A percentile compares a stretch with the other conserved stretches of the same genome.
Conservation (phyloP, 345 rosid genomes). For the Citrus cavaleriei region DNA sequence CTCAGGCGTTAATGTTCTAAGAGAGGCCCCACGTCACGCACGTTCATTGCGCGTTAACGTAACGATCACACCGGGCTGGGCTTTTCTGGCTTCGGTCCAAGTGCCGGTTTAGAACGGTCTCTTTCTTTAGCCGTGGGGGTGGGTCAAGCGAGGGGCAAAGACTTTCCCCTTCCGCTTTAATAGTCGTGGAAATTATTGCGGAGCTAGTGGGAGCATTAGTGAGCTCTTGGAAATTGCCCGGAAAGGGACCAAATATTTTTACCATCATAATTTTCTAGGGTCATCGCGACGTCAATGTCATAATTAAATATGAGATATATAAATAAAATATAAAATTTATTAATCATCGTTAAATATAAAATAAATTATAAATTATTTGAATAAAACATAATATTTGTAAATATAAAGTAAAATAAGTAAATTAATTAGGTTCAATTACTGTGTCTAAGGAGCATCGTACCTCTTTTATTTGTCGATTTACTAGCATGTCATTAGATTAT, state of each 20-base stretch:
- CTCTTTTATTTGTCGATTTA: too few relatives aligned
- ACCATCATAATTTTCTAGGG: too few relatives aligned
- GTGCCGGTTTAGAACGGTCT: not conserved
- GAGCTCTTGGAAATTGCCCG: not conserved
- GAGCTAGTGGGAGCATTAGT: not conserved
- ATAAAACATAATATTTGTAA: too few relatives aligned
- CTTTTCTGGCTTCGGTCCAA: not conserved
- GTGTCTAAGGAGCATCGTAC: accelerated
- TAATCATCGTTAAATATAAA: accelerated
- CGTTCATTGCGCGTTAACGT: slow-evolving; percentile 38
- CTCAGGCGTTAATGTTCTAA: slow-evolving; percentile 7
- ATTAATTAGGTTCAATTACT: too few relatives aligned
- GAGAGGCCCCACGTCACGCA: slow-evolving; percentile 29
- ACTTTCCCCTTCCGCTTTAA: not conserved
- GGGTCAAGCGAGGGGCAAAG: not conserved
- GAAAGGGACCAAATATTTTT: not conserved
- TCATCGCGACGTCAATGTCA: too few relatives aligned
- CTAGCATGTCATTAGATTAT: too few relatives aligned
- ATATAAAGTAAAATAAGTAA: too few relatives aligned
- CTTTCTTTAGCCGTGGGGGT: not conserved
- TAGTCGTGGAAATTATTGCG: not conserved
- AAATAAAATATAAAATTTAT: too few relatives aligned
- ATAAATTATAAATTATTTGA: too few relatives aligned
- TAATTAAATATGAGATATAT: too few relatives aligned
- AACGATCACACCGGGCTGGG: slow-evolving; percentile 21